Evolutionary conservation across 2,329 filamentous ascomycete species (phyloP), one percentile per base, ranked within the genome.

Genomic region (Drechslerella coelobrocha): DNA sequence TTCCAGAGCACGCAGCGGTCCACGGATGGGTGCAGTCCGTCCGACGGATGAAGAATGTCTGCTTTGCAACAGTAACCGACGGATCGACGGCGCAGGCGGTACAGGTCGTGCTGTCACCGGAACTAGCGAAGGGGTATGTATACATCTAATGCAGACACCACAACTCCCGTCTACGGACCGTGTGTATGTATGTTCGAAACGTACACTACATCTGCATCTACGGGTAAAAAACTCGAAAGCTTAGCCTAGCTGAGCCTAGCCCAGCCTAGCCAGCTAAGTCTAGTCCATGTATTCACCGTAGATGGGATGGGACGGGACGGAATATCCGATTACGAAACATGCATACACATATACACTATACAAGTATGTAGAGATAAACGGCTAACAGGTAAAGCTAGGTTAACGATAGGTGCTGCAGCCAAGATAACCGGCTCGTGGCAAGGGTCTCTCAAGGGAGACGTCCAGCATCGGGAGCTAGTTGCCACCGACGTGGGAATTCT

Each of bases 31-130:
- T 97, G 61, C 86, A 90, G 73, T 93, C 91, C 2, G 88, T 96
- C 69, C 85, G 93, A 72, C 90, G 91, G 78, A 92, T 95, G 82
- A 96, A 97, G 78, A 84, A 84, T 21, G 83, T 89, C 68, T 88
- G 89, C 3, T 97, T 99, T 80, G 88, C 92, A 56, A 86, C 91
- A 68, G 83, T 97, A 56, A 88, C 89, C 9, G 94, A 99, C 82
- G 94, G 94, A 47, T 95, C 92, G 10, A 91, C 89, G 43, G 82
- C 90, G 74, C 83, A 88, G 72, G 83, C 90, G 26, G 79, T 97
- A 61, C 94, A 99, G 81, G 91, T 89, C 48, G 86, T 96, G 50
- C 81, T 96, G 74, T 86, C 86, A 60, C 88, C 89, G 73, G 82
- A 84, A 50, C 83, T 91, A 77, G 87, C 89, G 74, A 83, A 87